A percentile compares a stretch with the other conserved stretches of the same genome.
Evolutionary conservation across 257 asterid genomes (phyloP).

Genomic region (Fraxinus cuspidata): DNA sequence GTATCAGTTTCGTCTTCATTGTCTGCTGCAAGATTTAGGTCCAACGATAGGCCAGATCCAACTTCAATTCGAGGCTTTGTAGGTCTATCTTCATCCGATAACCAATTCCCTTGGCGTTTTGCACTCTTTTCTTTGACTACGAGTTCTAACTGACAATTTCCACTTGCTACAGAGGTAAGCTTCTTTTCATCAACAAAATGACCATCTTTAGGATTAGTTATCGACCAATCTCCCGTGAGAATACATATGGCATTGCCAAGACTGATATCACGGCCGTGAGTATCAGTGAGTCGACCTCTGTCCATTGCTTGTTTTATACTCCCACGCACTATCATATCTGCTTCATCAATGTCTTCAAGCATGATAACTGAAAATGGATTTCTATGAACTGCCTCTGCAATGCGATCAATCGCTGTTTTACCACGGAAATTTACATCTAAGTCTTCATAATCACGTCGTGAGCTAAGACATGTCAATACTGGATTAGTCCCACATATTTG

Average conservation of each 20-base stretch:
- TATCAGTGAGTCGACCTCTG: constrained; percentile 70
- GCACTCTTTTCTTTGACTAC: constrained; percentile 50
- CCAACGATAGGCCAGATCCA: constrained; percentile 50
- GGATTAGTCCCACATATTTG: constrained; percentile 63
- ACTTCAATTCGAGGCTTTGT: constrained; percentile 47
- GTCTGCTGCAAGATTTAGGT: constrained; percentile 59
- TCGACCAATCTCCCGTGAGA: constrained; percentile 83
- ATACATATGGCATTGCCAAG: constrained; percentile 78
- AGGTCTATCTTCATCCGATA: constrained; percentile 41
- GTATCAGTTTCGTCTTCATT: constrained; percentile 60
- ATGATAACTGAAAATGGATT: constrained; percentile 80
- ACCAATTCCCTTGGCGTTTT: constrained; percentile 61
- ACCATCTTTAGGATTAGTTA: constrained; percentile 36
- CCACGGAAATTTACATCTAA: constrained; percentile 56
- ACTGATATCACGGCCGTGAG: constrained; percentile 86
- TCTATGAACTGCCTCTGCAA: constrained; percentile 71
- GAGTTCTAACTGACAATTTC: constrained; percentile 61
- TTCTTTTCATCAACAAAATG: constrained; percentile 47
- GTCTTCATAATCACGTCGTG: constrained; percentile 52
- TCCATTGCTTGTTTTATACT: constrained; percentile 66
- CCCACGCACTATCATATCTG: constrained; percentile 60
- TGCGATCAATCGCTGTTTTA: constrained; percentile 71
- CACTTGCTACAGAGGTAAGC: constrained; percentile 42
- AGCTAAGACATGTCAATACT: constrained; percentile 53
- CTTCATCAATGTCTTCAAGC: constrained; percentile 85